These are phyloP conservation scores for Malassezia obtusa DNA, from an alignment of 1,284 basidiomycete species.

Conservation along the genomic window DNA sequence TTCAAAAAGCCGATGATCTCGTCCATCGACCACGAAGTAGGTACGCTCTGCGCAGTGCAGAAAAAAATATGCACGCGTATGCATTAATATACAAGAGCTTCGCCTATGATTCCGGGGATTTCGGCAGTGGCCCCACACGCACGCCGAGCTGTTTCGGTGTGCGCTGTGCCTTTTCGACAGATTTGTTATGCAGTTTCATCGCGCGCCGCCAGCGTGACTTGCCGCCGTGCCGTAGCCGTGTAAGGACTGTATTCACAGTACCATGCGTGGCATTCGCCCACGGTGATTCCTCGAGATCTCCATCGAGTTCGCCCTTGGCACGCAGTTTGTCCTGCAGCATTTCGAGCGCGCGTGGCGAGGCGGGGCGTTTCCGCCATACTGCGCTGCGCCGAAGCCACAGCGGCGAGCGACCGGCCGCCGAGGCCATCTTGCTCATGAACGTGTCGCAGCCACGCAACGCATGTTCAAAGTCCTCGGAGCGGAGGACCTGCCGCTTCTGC, in stretches of 20 bases:
- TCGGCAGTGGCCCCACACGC: not conserved
- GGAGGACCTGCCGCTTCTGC: slow-evolving; percentile 3
- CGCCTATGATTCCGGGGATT: too few relatives aligned
- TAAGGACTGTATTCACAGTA: slow-evolving; percentile 1
- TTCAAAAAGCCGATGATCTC: not conserved
- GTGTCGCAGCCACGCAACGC: slow-evolving; percentile 14
- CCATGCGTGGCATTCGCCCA: slow-evolving; percentile 9
- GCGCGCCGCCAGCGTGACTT: not conserved
- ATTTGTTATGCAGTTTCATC: slow-evolving; percentile 4
- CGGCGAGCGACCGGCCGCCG: not conserved
- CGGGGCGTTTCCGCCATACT: slow-evolving; percentile 8
- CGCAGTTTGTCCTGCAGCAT: not conserved
- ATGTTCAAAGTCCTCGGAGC: slow-evolving; percentile 8
- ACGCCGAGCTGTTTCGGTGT: not conserved
- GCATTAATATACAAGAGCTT: not conserved
- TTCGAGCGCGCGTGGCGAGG: not conserved
- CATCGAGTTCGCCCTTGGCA: not conserved
- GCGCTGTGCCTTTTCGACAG: not conserved
- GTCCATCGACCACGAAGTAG: too few relatives aligned
- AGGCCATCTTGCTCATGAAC: not conserved
- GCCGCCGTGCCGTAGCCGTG: slow-evolving; percentile 8
- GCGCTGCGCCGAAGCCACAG: slow-evolving; percentile 8
- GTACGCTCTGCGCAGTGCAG: too few relatives aligned
- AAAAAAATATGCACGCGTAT: not conserved
- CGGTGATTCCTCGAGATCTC: not conserved